A percentile compares a stretch with the other conserved stretches of the same genome.
phyloP scores from a whole-genome alignment of 805 yeast species.

The Hanseniaspora guilliermondii region DNA sequence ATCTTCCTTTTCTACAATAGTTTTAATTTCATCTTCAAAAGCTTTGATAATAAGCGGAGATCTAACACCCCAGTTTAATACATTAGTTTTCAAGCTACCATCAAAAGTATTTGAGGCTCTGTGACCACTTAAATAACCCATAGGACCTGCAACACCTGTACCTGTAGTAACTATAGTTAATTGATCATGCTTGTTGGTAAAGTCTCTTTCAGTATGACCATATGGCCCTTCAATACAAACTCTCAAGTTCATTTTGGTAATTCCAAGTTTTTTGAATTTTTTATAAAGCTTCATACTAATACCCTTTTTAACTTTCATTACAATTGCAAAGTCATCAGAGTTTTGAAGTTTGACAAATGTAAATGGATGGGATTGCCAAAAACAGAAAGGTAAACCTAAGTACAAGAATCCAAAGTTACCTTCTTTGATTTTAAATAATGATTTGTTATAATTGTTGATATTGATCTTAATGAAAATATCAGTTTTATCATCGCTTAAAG shows the following conservation, averaged over 20 bases:
- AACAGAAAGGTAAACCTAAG: background rate
- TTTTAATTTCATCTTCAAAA: background rate
- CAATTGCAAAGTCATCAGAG: background rate
- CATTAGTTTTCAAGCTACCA: background rate
- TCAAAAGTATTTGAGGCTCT: background rate
- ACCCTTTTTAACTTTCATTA: slow-evolving; percentile 13
- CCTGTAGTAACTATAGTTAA: slow-evolving; percentile 3
- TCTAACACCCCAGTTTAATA: slow-evolving; percentile 12
- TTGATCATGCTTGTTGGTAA: background rate
- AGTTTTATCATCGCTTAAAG: background rate
- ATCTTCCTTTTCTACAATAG: background rate
- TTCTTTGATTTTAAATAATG: slow-evolving; percentile 3
- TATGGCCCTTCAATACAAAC: slow-evolving; percentile 14
- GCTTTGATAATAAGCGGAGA: slow-evolving; percentile 3
- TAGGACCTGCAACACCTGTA: slow-evolving; percentile 13
- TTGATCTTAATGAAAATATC: background rate
- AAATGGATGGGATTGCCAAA: slow-evolving; percentile 15
- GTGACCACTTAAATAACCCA: slow-evolving; percentile 5
- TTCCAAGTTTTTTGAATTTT: background rate
- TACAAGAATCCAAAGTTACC: slow-evolving; percentile 13
- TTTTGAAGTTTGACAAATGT: background rate
- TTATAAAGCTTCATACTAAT: slow-evolving; percentile 3
- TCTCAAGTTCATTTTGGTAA: background rate
- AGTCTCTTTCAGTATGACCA: background rate
- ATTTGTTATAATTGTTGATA: slow-evolving; percentile 11